Percentiles rank a stretch among this genome's conserved stretches.
These are phyloP conservation scores for Termitomyces sp. DNA, from an alignment of 768 basidiomycete species.

Conservation along the genomic window DNA sequence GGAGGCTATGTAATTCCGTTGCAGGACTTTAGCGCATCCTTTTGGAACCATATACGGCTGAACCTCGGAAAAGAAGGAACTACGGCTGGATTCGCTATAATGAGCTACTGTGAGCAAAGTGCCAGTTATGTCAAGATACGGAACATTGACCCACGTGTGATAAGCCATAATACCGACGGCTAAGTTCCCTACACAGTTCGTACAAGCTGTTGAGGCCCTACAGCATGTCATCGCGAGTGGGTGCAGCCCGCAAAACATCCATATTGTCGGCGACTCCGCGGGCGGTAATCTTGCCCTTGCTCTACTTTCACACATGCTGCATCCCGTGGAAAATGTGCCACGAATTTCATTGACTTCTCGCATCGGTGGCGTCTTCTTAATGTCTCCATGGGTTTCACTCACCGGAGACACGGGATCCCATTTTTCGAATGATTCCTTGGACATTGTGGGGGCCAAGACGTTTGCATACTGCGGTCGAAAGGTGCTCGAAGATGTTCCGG, in stretches of 20 bases:
- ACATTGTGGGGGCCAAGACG: slow-evolving; percentile 15
- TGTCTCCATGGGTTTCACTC: slow-evolving; percentile 32
- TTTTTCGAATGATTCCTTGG: slow-evolving; percentile 15
- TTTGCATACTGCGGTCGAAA: slow-evolving; percentile 14
- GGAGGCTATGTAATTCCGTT: slow-evolving; percentile 27
- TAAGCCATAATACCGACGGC: slow-evolving; percentile 26
- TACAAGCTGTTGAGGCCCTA: slow-evolving; percentile 24
- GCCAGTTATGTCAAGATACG: background rate
- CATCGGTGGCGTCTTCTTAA: slow-evolving; percentile 26
- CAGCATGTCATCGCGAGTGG: slow-evolving; percentile 27
- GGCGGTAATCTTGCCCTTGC: slow-evolving; percentile 29
- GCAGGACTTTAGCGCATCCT: slow-evolving; percentile 18
- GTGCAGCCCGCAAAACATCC: slow-evolving; percentile 23
- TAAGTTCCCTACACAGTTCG: slow-evolving; percentile 27
- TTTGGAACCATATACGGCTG: slow-evolving; percentile 24
- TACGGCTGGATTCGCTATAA: slow-evolving; percentile 21
- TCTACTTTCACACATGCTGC: slow-evolving; percentile 29
- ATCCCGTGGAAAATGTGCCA: slow-evolving; percentile 22
- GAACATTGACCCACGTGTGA: background rate
- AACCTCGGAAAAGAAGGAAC: slow-evolving; percentile 9
- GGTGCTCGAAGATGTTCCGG: slow-evolving; percentile 15
- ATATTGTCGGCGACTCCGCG: slow-evolving; percentile 32
- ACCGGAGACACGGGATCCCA: slow-evolving; percentile 14
- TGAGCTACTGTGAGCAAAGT: slow-evolving; percentile 23
- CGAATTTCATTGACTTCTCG: slow-evolving; percentile 16